Base-by-base conservation (phyloP, 2,329 filamentous ascomycete genomes). In the Chrysoporthe deuterocubensis region DNA sequence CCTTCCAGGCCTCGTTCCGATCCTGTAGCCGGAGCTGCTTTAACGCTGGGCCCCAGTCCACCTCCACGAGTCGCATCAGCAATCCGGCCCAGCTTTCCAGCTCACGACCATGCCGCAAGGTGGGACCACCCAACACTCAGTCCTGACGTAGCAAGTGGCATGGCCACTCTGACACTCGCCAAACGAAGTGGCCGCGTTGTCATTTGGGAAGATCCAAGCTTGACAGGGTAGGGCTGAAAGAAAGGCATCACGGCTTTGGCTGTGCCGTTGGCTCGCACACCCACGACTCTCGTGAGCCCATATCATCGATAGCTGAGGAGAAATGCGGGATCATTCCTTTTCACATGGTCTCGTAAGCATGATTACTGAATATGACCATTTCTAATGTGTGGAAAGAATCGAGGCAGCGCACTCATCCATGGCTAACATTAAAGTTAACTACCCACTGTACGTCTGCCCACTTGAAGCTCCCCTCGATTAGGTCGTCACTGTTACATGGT, bases 371-470 rank as follows among this genome's bases (percentile, higher is more conserved):
- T 11, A 46, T n/a, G 18, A 46, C 9, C 37, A 40, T 40, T 9
- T 9, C 37, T 40, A 9, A 40, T 40, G 37, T 7, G 37, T 40
- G 37, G 37, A 40, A 40, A 9, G 37, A 40, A 5, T 40, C 9
- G 37, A 40, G 37, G 37, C 6, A 9, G 6, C 37, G 37, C 16
- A 68, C 71, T 69, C 60, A 71, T 67, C 74, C 72, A 60, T 69
- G 74, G 37, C 71, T 72, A 11, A 74, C 68, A 58, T 74, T 69
- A 8, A 74, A 65, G 43, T 71, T 70, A 18, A 65, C 66, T 2
- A 68, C 57, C 34, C 67, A 67, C 14, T 58, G 43, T 1, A 34
- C n/a, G 40, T 7, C 16, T 34, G 43, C 64, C 34, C 63, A 46
- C 42, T 64, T 56, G 52, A 71, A 72, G 32, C 67, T 72, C 37